Base-by-base conservation (phyloP, 2,329 filamentous ascomycete species). In the Ophiocordyceps sinensis region DNA sequence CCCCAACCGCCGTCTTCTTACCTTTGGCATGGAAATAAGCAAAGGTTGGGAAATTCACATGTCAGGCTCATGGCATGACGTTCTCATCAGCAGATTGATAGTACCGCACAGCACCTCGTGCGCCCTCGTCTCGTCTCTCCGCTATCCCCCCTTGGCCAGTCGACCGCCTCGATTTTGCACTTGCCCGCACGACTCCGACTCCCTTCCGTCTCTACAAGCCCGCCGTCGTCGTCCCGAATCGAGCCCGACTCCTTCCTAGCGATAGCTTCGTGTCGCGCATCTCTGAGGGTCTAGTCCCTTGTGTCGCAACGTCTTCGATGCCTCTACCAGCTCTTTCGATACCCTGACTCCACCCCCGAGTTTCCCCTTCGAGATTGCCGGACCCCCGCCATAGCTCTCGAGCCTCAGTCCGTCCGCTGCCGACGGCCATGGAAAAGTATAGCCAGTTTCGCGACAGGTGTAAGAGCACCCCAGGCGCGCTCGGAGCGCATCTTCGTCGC, bases 371-470 rank as follows among this genome's bases (percentile, higher is more conserved):
- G 9, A 26, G 6, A 26, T 26, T 26, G 23, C 23, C 23, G 9
- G 6, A 6, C 23, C 9, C 23, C 23, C 23, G 23, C 5, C 23
- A 26, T 9, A 9, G 23, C 23, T 26, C 23, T 26, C 23, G 23
- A 23, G 23, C 23, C 23, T 26, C 23, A 6, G 23, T 26, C 23
- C 23, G n/a, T 26, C 17, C 14, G 8, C 28, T 29, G 19, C 11
- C 12, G 26, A 17, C 28, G 45, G 52, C 35, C 29, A 95, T 95
- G 88, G 88, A 95, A 69, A 94, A 93, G 61, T 95, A 85, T 61
- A 89, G 85, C 43, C 86, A 94, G 60, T 95, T 85, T 56, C 80
- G 88, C 53, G 88, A 95, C 63, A 78, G 82, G 77, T 87, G 87
- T 85, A 67, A 35, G 37, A 9, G 6, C 23, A 9, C 9, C 23